These are phyloP conservation scores for Chlorella sp. DNA, from an alignment of 139 green algal species.

Conservation along the genomic window DNA sequence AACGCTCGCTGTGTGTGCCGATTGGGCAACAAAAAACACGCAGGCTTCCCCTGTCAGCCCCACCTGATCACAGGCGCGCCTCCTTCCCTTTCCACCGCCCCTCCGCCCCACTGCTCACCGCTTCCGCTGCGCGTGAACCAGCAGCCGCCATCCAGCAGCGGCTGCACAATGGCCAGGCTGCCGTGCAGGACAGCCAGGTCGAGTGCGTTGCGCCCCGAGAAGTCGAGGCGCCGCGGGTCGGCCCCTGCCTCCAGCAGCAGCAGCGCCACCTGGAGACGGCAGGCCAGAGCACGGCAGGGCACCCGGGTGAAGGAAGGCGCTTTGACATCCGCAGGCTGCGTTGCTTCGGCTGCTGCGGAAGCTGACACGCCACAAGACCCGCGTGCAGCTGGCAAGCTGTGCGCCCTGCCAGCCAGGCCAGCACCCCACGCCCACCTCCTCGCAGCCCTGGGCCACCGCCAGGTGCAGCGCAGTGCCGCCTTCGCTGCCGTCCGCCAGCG, in stretches of 20 bases:
- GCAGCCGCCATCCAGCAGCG: conserved; percentile 39
- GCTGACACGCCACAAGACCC: too few relatives aligned
- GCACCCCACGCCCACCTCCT: conserved; percentile 24
- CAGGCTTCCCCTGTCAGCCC: too few relatives aligned
- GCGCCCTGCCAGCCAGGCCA: too few relatives aligned
- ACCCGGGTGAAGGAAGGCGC: neutral
- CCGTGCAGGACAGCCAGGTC: conserved; percentile 58
- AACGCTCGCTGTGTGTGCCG: too few relatives aligned
- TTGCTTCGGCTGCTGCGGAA: too few relatives aligned
- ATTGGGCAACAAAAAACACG: too few relatives aligned
- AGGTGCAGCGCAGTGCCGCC: conserved; percentile 63
- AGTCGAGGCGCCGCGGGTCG: conserved; percentile 33
- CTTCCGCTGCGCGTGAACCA: conserved; percentile 33
- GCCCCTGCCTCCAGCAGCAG: conserved; percentile 38
- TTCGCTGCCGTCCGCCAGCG: conserved; percentile 1
- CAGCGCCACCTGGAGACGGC: conserved; percentile 33
- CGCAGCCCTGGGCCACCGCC: conserved; percentile 50
- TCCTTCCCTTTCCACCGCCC: too few relatives aligned
- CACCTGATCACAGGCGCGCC: too few relatives aligned
- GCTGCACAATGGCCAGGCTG: conserved; percentile 10
- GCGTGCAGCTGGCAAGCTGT: too few relatives aligned
- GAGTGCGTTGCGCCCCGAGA: conserved; percentile 26
- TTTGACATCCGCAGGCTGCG: too few relatives aligned
- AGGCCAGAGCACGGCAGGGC: neutral
- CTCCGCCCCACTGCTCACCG: neutral